These are phyloP conservation scores for Cladorrhinum sp. DNA, from an alignment of 2,329 filamentous ascomycete genomes.

Conservation along the genomic window DNA sequence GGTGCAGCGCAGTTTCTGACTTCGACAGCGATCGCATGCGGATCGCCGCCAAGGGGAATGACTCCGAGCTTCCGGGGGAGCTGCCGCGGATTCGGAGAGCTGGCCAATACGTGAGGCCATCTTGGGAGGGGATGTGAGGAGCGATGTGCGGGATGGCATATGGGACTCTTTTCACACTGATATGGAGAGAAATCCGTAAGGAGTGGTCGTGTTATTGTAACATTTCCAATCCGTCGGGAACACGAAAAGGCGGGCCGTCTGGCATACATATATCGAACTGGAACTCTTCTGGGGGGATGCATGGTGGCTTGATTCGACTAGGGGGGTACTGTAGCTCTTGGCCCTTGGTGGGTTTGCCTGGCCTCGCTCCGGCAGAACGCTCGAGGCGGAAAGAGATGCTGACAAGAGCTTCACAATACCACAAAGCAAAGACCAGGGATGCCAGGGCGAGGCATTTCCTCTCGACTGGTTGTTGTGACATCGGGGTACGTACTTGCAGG, in stretches of 20 bases:
- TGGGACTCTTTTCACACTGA: background rate
- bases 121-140: background rate
- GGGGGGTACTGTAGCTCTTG: background rate
- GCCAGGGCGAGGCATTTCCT: too few relatives aligned
- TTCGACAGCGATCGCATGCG: slow-evolving; percentile 12
- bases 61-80: slow-evolving; percentile 8
- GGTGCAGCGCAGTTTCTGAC: slow-evolving; percentile 12
- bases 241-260: background rate
- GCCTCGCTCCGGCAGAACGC: background rate
- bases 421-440: too few relatives aligned
- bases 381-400: background rate
- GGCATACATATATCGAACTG: background rate
- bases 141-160: background rate
- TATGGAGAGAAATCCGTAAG: background rate
- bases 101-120: slow-evolving; percentile 3
- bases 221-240: background rate
- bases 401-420: background rate
- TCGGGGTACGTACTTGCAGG: background rate
- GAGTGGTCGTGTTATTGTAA: background rate
- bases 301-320: background rate
- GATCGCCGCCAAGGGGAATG: slow-evolving; percentile 13
- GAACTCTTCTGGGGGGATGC: background rate
- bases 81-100: slow-evolving; percentile 1
- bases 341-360: background rate
- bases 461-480: background rate